A percentile compares a stretch with the other conserved stretches of the same genome.
Evolutionary conservation across 2,329 filamentous ascomycete genomes (phyloP).

Genomic region (Sporothrix globosa): DNA sequence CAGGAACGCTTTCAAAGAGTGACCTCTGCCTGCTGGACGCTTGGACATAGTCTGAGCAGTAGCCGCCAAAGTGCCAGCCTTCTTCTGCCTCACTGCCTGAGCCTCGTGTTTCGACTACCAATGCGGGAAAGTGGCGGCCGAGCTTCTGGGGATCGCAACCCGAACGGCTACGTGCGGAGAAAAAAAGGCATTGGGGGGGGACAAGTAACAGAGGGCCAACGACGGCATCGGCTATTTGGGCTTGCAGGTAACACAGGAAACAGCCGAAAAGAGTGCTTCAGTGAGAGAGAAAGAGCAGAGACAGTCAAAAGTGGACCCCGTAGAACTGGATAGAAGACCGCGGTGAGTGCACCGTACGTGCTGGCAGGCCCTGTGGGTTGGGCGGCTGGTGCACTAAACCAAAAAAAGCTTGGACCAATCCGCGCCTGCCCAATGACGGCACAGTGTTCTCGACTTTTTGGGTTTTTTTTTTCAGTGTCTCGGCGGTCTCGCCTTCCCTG

Average conservation of each 20-base stretch:
- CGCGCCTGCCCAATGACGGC: conserved; percentile 7
- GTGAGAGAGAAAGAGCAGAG: not conserved
- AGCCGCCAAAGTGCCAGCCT: too few species aligned
- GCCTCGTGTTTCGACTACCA: not conserved
- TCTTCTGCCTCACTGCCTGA: too few species aligned
- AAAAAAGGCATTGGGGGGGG: not conserved
- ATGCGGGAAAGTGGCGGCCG: conserved; percentile 3
- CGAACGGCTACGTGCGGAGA: conserved; percentile 22
- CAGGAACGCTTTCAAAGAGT: too few species aligned
- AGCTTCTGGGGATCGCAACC: not conserved
- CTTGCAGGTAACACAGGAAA: conserved; percentile 24
- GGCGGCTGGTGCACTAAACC: conserved; percentile 21
- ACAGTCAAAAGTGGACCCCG: conserved; percentile 25
- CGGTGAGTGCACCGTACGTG: conserved; percentile 25
- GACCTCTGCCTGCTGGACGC: too few species aligned
- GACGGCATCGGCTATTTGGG: conserved; percentile 26
- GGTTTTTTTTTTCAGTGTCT: conserved; percentile 14
- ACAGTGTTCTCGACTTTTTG: conserved; percentile 14
- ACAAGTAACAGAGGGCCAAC: not conserved
- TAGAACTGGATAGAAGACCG: conserved; percentile 35
- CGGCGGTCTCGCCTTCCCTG: conserved; percentile 19
- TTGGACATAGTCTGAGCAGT: too few species aligned
- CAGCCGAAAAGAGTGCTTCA: conserved; percentile 20
- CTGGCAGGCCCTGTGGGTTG: conserved; percentile 16
- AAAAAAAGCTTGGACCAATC: not conserved